Evolutionary conservation across 192 early-diverging fungal genomes (phyloP), one percentile per base, ranked within the genome.

Genomic region (Umbelopsis sp.): DNA sequence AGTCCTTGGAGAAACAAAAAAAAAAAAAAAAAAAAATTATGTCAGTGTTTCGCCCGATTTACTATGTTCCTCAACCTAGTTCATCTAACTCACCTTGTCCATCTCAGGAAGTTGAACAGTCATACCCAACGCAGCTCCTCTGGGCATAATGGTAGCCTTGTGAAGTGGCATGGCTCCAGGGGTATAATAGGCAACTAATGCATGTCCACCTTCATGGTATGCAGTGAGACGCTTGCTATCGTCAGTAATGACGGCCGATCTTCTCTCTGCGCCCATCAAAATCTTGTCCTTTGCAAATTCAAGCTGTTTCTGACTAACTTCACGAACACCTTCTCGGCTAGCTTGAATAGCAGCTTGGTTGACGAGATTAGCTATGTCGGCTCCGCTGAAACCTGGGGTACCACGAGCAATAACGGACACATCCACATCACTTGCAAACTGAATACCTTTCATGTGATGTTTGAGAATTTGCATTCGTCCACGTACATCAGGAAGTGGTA

Each of bases 281-380:
- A 99, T 96, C 71, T 96, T 95, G 78, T 99, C 98, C 82, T 98
- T 98, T 66, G 98, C 97, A 82, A 90, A 96, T 79, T 99, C 98
- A 72, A 99, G 79, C 72, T 99, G 93, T 54, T 80, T 85, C 83
- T 92, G 91, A 9, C 77, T 83, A 2, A 99, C 95, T 29, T 81
- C 76, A 43, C 80, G 83, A n/a, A 88, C 83, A 25, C 87, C 83
- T 71, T 93, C 91, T 65, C 96, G 92, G 22, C 91, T 91, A 0
- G 97, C 98, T 70, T 93, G 89, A 73, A 99, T 97, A 4, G 98
- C 98, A 1, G 97, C 97, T 44, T 97, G 94, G 79, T 99, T 99
- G 76, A 99, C 88, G 31, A 99, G 85, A 71, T 99, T 99, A 65
- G 96, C 93, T 16, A 99, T 79, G 78, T 99, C 96, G n/a, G 98